phyloP scores from a whole-genome alignment of 2,329 filamentous ascomycete genomes.

The Stromatinia cepivora region DNA sequence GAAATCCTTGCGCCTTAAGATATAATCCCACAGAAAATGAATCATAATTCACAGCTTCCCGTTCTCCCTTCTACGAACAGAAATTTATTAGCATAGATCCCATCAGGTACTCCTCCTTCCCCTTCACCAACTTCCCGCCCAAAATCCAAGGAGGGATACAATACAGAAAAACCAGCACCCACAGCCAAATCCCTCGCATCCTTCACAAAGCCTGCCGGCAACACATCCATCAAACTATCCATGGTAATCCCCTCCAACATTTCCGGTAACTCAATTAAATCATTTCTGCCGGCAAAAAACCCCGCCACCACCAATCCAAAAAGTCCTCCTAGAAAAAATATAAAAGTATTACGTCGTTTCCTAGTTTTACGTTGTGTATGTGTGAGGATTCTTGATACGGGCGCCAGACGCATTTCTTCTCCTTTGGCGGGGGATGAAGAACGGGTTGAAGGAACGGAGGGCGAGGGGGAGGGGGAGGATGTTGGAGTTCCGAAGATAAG shows the following conservation, averaged over 20 bases:
- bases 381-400: constrained; percentile 48
- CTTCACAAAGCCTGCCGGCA: constrained; percentile 80
- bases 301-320: constrained; percentile 86
- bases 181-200: constrained; percentile 86
- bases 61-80: constrained; percentile 69
- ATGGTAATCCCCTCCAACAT: constrained; percentile 69
- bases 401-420: constrained; percentile 53
- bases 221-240: constrained; percentile 80
- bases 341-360: constrained; percentile 70
- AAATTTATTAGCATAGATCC: constrained; percentile 15
- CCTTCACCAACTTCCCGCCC: neutral
- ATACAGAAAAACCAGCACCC: constrained; percentile 33
- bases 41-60: constrained; percentile 87
- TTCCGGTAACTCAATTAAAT: constrained; percentile 79
- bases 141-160: constrained; percentile 10
- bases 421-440: constrained; percentile 33
- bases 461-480: constrained; percentile 28
- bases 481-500: constrained; percentile 22
- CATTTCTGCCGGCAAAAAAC: constrained; percentile 86
- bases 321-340: constrained; percentile 86
- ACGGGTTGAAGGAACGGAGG: constrained; percentile 26
- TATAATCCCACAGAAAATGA: constrained; percentile 89
- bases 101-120: neutral
- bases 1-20: constrained; percentile 75
- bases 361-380: constrained; percentile 34